A percentile compares a stretch with the other conserved stretches of the same genome.
Evolutionary conservation across 1,139 yeast genomes (phyloP).

Genomic region (Wickerhamomyces sp.): DNA sequence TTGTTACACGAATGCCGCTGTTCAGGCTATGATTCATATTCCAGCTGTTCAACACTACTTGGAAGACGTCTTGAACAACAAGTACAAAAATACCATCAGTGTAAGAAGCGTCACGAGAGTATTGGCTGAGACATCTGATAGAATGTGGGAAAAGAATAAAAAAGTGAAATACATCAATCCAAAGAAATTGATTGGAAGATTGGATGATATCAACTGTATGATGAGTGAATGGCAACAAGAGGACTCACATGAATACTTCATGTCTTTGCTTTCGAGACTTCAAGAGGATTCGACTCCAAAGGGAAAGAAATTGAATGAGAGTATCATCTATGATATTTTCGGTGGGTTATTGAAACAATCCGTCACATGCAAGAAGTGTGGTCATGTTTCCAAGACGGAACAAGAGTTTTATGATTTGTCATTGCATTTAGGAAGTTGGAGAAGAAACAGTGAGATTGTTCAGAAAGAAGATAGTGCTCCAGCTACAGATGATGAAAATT

Average conservation of each 20-base stretch:
- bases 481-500: slow-evolving; percentile 12
- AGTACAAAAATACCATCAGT: slow-evolving; percentile 40
- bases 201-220: slow-evolving; percentile 88
- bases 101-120: slow-evolving; percentile 63
- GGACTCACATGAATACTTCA: slow-evolving; percentile 94
- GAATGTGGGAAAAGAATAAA: slow-evolving; percentile 51
- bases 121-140: slow-evolving; percentile 64
- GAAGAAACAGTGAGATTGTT: slow-evolving; percentile 16
- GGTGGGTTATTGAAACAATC: slow-evolving; percentile 86
- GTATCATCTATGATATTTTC: slow-evolving; percentile 85
- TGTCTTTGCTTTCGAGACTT: slow-evolving; percentile 80
- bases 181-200: slow-evolving; percentile 60
- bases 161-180: slow-evolving; percentile 57
- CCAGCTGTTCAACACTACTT: slow-evolving; percentile 89
- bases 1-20: slow-evolving; percentile 93
- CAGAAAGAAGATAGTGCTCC: not conserved
- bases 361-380: slow-evolving; percentile 78
- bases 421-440: slow-evolving; percentile 44
- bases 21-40: slow-evolving; percentile 82
- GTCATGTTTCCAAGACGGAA: slow-evolving; percentile 76
- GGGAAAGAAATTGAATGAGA: slow-evolving; percentile 74
- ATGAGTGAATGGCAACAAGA: slow-evolving; percentile 98
- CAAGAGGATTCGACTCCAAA: slow-evolving; percentile 93
- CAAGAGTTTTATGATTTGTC: slow-evolving; percentile 94
- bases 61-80: slow-evolving; percentile 53